phyloP scores from a whole-genome alignment of 805 yeast genomes.

The Kuraishia cidri region DNA sequence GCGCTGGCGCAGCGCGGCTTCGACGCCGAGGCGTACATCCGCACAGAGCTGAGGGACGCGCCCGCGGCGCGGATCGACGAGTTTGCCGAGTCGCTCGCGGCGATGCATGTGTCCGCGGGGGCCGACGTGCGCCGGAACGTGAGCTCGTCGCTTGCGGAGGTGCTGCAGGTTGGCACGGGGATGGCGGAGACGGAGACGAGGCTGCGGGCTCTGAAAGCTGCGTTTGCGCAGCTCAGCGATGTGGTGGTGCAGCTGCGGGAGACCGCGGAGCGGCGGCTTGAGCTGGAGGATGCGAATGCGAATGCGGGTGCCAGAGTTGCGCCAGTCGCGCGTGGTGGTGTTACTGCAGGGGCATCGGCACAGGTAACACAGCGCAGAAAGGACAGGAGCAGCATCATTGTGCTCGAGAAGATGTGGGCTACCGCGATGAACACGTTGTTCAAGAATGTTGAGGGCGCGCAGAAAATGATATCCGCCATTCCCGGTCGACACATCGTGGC shows the following conservation, averaged over 20 bases:
- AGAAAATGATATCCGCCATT: constrained; percentile 60
- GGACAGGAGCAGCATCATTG: constrained; percentile 63
- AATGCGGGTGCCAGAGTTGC: constrained; percentile 1
- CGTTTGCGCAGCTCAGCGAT: constrained; percentile 50
- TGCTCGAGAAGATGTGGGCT: constrained; percentile 78
- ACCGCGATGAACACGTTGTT: constrained; percentile 59
- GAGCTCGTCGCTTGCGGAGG: constrained; percentile 53
- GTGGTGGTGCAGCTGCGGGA: constrained; percentile 48
- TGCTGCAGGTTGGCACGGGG: constrained; percentile 50
- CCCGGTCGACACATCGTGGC: constrained; percentile 77
- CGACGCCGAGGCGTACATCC: constrained; percentile 39
- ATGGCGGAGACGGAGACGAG: constrained; percentile 57
- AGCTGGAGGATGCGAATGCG: constrained; percentile 26
- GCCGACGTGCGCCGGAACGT: constrained; percentile 51
- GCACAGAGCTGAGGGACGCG: constrained; percentile 46
- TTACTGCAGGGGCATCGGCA: constrained; percentile 8
- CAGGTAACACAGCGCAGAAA: constrained; percentile 16
- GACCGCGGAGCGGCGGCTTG: constrained; percentile 50
- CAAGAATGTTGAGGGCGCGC: constrained; percentile 87
- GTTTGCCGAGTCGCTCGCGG: constrained; percentile 45
- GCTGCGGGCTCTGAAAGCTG: constrained; percentile 48
- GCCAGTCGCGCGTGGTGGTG: constrained; percentile 1
- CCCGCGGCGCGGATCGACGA: constrained; percentile 67
- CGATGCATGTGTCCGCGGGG: constrained; percentile 40
- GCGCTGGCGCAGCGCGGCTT: constrained; percentile 31